These are phyloP conservation scores for Coemansia sp. DNA, from an alignment of 192 early-diverging fungal genomes.

Conservation along the genomic window DNA sequence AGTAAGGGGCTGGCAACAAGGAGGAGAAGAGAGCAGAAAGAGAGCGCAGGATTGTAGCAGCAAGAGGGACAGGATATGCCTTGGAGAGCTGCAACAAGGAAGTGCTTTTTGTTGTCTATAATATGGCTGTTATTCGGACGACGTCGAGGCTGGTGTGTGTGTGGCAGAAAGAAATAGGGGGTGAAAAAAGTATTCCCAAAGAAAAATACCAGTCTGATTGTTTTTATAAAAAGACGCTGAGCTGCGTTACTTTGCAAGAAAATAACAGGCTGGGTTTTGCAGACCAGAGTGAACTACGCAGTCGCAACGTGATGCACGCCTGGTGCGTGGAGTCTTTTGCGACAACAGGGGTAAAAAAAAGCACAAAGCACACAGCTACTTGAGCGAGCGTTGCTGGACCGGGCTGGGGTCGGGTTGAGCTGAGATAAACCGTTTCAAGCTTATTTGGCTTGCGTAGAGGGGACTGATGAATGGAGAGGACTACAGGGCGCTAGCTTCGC, in stretches of 20 bases:
- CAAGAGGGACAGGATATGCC: background rate
- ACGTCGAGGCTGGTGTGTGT: background rate
- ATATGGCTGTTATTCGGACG: background rate
- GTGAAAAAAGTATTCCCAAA: constrained; percentile 9
- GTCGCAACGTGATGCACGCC: too few species aligned
- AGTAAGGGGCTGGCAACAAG: background rate
- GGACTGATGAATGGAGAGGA: background rate
- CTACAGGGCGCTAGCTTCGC: background rate
- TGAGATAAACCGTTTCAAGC: too few species aligned
- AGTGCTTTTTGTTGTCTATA: background rate
- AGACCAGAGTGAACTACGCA: too few species aligned
- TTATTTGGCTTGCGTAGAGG: too few species aligned
- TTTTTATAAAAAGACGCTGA: background rate
- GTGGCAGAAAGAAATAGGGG: background rate
- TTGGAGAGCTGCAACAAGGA: background rate
- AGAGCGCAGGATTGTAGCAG: background rate
- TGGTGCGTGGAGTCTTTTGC: background rate
- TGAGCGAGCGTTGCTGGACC: too few species aligned
- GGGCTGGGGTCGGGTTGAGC: too few species aligned
- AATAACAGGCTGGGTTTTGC: background rate
- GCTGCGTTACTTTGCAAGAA: background rate
- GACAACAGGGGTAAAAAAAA: background rate
- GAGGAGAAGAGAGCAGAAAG: constrained; percentile 1
- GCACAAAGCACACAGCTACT: too few species aligned
- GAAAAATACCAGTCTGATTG: background rate